Base-by-base conservation (phyloP, 768 basidiomycete species). In the Phanerodontia chrysosporium region DNA sequence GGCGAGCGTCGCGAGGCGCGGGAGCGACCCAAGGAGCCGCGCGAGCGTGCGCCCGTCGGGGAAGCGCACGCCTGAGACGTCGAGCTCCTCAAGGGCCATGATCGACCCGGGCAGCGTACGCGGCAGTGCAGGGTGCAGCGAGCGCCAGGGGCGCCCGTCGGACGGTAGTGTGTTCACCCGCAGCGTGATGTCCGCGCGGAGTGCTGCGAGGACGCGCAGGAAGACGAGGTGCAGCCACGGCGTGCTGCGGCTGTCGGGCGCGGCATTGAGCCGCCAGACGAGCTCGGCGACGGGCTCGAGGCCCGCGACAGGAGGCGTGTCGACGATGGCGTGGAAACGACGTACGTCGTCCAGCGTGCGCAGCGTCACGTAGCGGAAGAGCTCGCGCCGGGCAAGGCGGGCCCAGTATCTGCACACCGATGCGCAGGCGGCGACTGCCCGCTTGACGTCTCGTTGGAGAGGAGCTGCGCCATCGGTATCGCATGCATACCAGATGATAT, bases 171-270 rank as follows among this genome's bases (percentile, higher is more conserved):
- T 27, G 16, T 5, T 22, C 16, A 51, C 49, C n/a, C 18, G 18
- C 6, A 32, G 27, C 6, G 6, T 4, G 7, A 18, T 51, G 24
- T 13, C 16, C 29, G 7, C 13, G 7, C 13, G 29, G 7, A 51
- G 49, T n/a, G 10, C 27, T 4, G 21, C 6, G 7, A 27, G 29
- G 14, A 51, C 25, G 16, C 9, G 6, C 16, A 24, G 16, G 29
- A n/a, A n/a, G 45, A 48, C 18, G 27, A 25, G 29, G 29, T 55
- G 54, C 3, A 46, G n/a, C 55, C 55, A 57, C 28, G 55, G 55
- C 27, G 13, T 7, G 22, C 29, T 7, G 18, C 22, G 42, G 13
- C 16, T 21, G 18, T 28, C 8, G 27, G n/a, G 10, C 16, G 4
- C 16, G 3, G 32, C 18, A 21, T 29, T 29, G 44, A 45, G 44